A percentile compares a stretch with the other conserved stretches of the same genome.
Conservation (phyloP, 345 rosid species). For the Fremontodendron californicum region DNA sequence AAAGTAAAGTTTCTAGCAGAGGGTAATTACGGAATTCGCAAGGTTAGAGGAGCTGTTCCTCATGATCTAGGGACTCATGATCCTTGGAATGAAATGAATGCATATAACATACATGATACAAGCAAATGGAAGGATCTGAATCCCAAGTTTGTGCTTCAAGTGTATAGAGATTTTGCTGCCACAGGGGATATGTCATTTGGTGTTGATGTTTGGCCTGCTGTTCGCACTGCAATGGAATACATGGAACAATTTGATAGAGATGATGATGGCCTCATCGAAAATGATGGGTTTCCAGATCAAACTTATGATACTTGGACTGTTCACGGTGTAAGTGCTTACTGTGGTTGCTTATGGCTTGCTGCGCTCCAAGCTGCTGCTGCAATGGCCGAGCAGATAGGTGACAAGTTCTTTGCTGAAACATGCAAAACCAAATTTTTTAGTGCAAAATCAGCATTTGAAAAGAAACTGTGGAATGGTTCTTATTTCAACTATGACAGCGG, state of each 20-base stretch:
- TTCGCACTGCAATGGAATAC: conserved; percentile 96
- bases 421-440: conserved; percentile 69
- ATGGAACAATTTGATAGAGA: conserved; percentile 98
- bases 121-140: conserved; percentile 98
- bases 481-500: conserved; percentile 95
- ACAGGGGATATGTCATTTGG: conserved; percentile 94
- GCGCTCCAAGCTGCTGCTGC: conserved; percentile 97
- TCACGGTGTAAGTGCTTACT: conserved; percentile 93
- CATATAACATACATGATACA: conserved; percentile 92
- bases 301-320: conserved; percentile 98
- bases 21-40: conserved; percentile 87
- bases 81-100: conserved; percentile 99
- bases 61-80: conserved; percentile 99
- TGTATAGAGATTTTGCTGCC: conserved; percentile 93
- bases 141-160: conserved; percentile 96
- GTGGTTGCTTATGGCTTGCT: conserved; percentile 96
- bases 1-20: conserved; percentile 84
- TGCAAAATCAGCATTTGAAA: conserved; percentile 75
- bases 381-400: conserved; percentile 88
- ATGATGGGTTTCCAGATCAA: conserved; percentile 97
- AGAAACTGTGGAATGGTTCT: conserved; percentile 92
- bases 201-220: conserved; percentile 97
- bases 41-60: conserved; percentile 96
- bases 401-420: conserved; percentile 77
- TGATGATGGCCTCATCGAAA: conserved; percentile 82